A percentile compares a stretch with the other conserved stretches of the same genome.
Conservation (phyloP, 2,329 filamentous ascomycete genomes). For the Penicillium sp. region DNA sequence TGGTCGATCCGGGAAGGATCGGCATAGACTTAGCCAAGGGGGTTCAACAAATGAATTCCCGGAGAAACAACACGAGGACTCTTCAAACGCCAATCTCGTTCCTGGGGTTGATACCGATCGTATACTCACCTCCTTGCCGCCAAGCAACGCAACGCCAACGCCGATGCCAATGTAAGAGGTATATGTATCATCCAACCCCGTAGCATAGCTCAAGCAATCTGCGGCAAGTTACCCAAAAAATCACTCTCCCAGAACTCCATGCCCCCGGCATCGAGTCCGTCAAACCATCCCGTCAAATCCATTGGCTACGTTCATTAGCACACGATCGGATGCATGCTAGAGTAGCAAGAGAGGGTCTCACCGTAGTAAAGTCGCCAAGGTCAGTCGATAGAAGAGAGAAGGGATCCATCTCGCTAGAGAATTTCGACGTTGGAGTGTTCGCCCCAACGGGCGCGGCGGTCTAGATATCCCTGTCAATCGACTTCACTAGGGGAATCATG, state of each 20-base stretch:
- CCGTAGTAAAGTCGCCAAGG: slow-evolving; percentile 22
- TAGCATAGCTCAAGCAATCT: background rate
- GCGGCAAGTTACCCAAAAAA: slow-evolving; percentile 18
- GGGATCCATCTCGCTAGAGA: slow-evolving; percentile 24
- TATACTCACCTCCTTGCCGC: too few relatives aligned
- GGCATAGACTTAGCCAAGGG: too few relatives aligned
- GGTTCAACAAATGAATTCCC: too few relatives aligned
- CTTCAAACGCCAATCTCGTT: too few relatives aligned
- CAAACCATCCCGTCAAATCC: slow-evolving; percentile 30
- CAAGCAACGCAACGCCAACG: too few relatives aligned
- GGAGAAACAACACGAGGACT: too few relatives aligned
- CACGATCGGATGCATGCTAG: too few relatives aligned
- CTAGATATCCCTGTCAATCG: slow-evolving; percentile 4
- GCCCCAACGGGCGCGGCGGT: slow-evolving; percentile 9
- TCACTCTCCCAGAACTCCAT: slow-evolving; percentile 27
- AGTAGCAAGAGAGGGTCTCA: slow-evolving; percentile 10
- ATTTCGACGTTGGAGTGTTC: slow-evolving; percentile 11
- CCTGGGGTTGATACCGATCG: too few relatives aligned
- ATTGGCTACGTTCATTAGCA: slow-evolving; percentile 23
- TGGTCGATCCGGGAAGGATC: too few relatives aligned
- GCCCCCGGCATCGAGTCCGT: slow-evolving; percentile 22
- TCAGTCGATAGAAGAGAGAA: slow-evolving; percentile 19
- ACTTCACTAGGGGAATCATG: background rate
- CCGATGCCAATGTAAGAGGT: too few relatives aligned
- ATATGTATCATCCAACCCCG: too few relatives aligned